phyloP scores from a whole-genome alignment of 2,329 filamentous ascomycete species.

The Fusarium goolgardi region DNA sequence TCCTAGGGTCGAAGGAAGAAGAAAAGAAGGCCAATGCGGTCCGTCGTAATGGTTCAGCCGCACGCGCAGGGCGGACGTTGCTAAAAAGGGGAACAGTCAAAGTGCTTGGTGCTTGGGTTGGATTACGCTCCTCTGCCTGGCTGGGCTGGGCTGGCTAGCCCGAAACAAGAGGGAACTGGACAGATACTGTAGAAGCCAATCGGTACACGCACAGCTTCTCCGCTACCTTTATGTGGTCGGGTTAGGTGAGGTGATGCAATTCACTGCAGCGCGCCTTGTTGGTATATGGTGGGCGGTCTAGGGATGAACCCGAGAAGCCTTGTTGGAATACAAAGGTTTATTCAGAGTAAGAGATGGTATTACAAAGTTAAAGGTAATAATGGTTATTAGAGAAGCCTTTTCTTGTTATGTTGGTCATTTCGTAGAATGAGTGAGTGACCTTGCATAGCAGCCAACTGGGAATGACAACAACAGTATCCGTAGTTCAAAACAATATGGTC shows the following conservation, averaged over 20 bases:
- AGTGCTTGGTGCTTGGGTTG: constrained; percentile 13
- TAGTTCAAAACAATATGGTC: not conserved
- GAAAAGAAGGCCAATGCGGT: constrained; percentile 27
- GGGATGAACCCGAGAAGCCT: constrained; percentile 25
- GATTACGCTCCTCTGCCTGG: constrained; percentile 14
- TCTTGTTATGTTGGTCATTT: not conserved
- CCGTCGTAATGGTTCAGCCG: constrained; percentile 36
- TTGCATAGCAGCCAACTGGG: not conserved
- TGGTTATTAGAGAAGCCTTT: not conserved
- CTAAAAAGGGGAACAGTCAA: constrained; percentile 31
- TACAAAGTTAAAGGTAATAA: not conserved
- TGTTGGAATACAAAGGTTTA: not conserved
- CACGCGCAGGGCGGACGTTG: constrained; percentile 29
- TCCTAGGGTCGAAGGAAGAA: constrained; percentile 19
- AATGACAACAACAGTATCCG: not conserved
- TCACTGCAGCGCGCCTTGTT: constrained; percentile 37
- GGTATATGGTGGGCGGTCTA: constrained; percentile 32
- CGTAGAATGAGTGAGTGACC: not conserved
- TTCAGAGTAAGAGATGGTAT: not conserved
- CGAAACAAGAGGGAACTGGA: constrained; percentile 27
- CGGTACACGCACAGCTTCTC: constrained; percentile 17
- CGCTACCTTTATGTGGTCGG: constrained; percentile 5
- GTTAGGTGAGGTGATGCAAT: constrained; percentile 41
- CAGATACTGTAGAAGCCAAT: constrained; percentile 25
- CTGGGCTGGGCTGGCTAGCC: constrained; percentile 18